These are phyloP conservation scores for Lentinula boryana DNA, from an alignment of 768 basidiomycete species.

Conservation along the genomic window DNA sequence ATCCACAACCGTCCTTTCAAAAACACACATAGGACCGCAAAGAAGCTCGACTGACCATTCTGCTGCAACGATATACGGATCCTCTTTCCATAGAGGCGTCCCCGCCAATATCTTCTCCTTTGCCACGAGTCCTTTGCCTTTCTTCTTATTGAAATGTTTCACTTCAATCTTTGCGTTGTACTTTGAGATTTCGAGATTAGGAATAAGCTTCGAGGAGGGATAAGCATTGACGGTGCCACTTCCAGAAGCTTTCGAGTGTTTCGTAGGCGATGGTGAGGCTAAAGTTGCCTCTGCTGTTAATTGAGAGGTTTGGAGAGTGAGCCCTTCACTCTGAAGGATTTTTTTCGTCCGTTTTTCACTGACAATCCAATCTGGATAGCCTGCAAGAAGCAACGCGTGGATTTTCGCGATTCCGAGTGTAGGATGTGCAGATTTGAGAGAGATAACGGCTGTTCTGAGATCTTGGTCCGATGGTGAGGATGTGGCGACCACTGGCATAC, in stretches of 20 bases:
- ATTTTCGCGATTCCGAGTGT: slow-evolving; percentile 68
- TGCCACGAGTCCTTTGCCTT: slow-evolving; percentile 83
- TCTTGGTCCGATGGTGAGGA: slow-evolving; percentile 40
- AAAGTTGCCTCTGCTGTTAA: slow-evolving; percentile 4
- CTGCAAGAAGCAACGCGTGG: slow-evolving; percentile 52
- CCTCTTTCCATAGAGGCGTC: slow-evolving; percentile 81
- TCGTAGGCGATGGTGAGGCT: background rate
- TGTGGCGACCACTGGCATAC: background rate
- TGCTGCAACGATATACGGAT: slow-evolving; percentile 76
- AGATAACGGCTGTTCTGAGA: slow-evolving; percentile 47
- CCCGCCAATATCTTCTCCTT: slow-evolving; percentile 59
- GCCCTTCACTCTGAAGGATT: slow-evolving; percentile 54
- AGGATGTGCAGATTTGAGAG: slow-evolving; percentile 53
- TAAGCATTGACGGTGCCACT: slow-evolving; percentile 21
- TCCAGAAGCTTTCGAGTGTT: slow-evolving; percentile 11
- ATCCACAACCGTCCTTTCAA: background rate
- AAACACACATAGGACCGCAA: background rate
- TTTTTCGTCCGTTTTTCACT: slow-evolving; percentile 82
- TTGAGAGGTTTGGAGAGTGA: slow-evolving; percentile 26
- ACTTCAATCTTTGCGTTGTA: slow-evolving; percentile 66
- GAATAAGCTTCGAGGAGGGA: slow-evolving; percentile 61
- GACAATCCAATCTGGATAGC: slow-evolving; percentile 66
- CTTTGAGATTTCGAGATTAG: slow-evolving; percentile 51
- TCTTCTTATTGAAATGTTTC: slow-evolving; percentile 58
- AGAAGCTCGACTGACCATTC: slow-evolving; percentile 49